Conservation (phyloP, 1,284 basidiomycete genomes). For the Polyporus tsugae region DNA sequence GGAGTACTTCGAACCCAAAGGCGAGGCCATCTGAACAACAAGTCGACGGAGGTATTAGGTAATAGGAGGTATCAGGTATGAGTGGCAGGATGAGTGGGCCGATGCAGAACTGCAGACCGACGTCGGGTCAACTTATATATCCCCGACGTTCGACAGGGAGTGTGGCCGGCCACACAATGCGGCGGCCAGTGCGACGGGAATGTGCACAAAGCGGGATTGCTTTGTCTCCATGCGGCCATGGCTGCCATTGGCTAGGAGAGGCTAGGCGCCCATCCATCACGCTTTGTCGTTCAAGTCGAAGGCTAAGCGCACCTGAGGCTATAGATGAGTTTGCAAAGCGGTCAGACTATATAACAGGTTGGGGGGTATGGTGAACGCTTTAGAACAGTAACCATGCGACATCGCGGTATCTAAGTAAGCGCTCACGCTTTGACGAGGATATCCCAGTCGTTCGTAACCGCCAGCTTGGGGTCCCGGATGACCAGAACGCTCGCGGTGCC, state of each 20-base stretch:
- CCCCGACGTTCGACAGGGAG: neutral
- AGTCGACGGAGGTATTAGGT: neutral
- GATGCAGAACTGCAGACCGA: neutral
- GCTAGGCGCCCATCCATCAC: neutral
- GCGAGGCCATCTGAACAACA: constrained; percentile 14
- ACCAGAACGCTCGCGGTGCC: constrained; percentile 68
- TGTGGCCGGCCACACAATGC: constrained; percentile 5
- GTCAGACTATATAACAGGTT: constrained; percentile 1
- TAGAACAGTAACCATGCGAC: neutral
- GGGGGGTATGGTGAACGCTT: neutral
- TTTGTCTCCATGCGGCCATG: neutral
- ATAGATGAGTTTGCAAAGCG: constrained; percentile 1
- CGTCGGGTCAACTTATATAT: constrained; percentile 7
- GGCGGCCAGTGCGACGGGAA: neutral
- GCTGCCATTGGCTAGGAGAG: neutral
- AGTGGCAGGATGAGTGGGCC: neutral
- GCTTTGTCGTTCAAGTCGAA: neutral
- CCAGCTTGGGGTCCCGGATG: constrained; percentile 84
- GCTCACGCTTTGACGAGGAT: constrained; percentile 48
- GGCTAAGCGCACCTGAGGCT: neutral
- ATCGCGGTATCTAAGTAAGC: neutral
- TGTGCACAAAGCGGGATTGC: neutral
- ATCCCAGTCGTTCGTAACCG: constrained; percentile 75
- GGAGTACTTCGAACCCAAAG: neutral
- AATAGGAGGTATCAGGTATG: neutral